Conservation (phyloP, 768 basidiomycete species). For the Naganishia onofrii region DNA sequence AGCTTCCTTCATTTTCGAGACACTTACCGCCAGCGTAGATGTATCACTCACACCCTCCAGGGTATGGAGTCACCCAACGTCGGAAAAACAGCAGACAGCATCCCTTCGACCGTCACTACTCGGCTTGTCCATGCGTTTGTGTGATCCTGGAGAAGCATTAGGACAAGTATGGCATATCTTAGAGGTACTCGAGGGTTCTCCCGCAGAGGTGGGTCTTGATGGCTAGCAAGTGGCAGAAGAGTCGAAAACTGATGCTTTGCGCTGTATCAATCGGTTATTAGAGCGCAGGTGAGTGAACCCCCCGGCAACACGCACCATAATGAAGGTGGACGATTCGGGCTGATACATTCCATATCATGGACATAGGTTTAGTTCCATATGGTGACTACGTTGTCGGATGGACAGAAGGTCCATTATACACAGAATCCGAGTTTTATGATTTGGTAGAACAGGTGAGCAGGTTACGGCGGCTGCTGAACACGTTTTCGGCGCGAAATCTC, state of each 20-base stretch:
- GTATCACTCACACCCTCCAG: constrained; percentile 82
- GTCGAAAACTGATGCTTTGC: neutral
- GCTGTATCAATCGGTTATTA: neutral
- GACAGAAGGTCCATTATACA: constrained; percentile 85
- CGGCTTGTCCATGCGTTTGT: constrained; percentile 89
- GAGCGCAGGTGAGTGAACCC: constrained; percentile 24
- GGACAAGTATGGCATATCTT: constrained; percentile 98
- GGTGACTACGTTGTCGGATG: constrained; percentile 78
- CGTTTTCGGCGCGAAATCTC: neutral
- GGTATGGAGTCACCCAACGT: constrained; percentile 62
- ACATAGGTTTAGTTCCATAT: constrained; percentile 80
- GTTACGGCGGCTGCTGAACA: too few relatives aligned
- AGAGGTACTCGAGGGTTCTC: constrained; percentile 91
- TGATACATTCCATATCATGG: neutral
- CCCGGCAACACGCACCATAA: neutral
- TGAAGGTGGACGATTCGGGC: neutral
- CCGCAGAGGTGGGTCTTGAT: constrained; percentile 66
- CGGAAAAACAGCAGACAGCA: constrained; percentile 46
- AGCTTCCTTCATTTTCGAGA: neutral
- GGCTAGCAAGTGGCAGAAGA: neutral
- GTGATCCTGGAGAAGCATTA: constrained; percentile 78
- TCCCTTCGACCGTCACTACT: constrained; percentile 72
- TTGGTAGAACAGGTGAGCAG: constrained; percentile 78
- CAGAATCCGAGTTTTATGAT: constrained; percentile 95
- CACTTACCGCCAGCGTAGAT: constrained; percentile 56